Conservation (phyloP, 2,329 filamentous ascomycete species). For the Coniella lustricola region DNA sequence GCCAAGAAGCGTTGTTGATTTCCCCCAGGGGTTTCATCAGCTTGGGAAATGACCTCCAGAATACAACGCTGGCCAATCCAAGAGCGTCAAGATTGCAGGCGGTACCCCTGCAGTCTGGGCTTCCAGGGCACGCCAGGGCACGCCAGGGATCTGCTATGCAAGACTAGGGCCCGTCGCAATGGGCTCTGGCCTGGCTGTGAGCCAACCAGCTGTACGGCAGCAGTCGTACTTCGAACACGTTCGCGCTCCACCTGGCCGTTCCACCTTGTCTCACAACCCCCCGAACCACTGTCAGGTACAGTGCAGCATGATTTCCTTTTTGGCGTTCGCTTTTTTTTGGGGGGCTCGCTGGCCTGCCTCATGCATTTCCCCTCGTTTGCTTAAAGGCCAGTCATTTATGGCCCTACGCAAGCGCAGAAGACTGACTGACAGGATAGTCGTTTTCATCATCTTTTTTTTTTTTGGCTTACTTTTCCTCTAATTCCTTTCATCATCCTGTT, state of each 20-base stretch:
- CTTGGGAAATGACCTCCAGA: too few species aligned
- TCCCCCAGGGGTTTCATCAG: too few species aligned
- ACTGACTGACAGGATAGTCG: too few species aligned
- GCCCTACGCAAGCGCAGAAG: not conserved
- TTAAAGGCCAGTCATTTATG: not conserved
- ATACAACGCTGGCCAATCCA: too few species aligned
- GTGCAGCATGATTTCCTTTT: not conserved
- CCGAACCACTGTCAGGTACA: constrained; percentile 1
- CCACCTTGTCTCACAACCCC: constrained; percentile 11
- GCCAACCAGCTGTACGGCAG: not conserved
- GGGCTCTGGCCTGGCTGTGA: too few species aligned
- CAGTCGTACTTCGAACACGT: constrained; percentile 6
- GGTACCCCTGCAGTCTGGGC: not conserved
- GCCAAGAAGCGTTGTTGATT: too few species aligned
- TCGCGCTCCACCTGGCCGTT: constrained; percentile 13
- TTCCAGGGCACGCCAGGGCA: too few species aligned
- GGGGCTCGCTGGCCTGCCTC: not conserved
- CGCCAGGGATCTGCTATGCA: too few species aligned
- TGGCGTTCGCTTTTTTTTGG: not conserved
- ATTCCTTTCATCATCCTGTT: too few species aligned
- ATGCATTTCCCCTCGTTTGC: not conserved
- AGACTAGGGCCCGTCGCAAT: not conserved
- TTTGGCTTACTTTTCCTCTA: too few species aligned
- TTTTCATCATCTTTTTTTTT: too few species aligned
- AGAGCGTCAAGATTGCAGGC: not conserved